Evolutionary conservation across 2,329 filamentous ascomycete genomes (phyloP).

Genomic region (Pseudomassariella vexata): DNA sequence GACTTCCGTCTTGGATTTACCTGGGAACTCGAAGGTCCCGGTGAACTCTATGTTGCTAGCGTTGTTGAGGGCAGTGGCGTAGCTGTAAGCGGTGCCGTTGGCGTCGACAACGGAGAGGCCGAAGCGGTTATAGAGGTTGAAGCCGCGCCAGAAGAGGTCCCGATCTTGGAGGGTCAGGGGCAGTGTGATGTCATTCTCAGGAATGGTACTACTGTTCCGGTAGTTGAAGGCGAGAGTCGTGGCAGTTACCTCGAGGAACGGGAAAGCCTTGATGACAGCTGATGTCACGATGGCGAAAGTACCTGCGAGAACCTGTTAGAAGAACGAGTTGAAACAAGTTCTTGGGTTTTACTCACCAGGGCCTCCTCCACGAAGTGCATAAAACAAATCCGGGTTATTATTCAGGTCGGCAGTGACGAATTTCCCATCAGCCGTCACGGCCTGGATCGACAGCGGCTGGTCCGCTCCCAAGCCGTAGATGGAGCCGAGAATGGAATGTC

Average conservation of each 20-base stretch:
- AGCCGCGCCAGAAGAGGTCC: slow-evolving; percentile 23
- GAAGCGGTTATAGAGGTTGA: slow-evolving; percentile 26
- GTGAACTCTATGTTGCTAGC: slow-evolving; percentile 21
- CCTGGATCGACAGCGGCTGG: slow-evolving; percentile 41
- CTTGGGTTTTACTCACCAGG: slow-evolving; percentile 26
- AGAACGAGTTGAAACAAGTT: slow-evolving; percentile 1
- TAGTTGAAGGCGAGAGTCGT: slow-evolving; percentile 15
- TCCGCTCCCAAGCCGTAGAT: slow-evolving; percentile 45
- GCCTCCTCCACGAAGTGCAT: slow-evolving; percentile 47
- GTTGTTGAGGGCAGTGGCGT: slow-evolving; percentile 21
- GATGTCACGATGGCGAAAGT: slow-evolving; percentile 24
- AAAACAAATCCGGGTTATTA: slow-evolving; percentile 47
- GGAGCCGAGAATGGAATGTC: slow-evolving; percentile 41
- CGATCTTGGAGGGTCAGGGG: too few relatives aligned
- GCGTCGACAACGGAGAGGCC: slow-evolving; percentile 26
- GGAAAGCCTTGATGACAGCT: slow-evolving; percentile 23
- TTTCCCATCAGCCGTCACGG: slow-evolving; percentile 40
- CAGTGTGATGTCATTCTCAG: too few relatives aligned
- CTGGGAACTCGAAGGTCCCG: slow-evolving; percentile 26
- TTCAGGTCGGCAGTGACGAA: slow-evolving; percentile 37
- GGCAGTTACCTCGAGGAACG: slow-evolving; percentile 15
- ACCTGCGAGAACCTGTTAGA: slow-evolving; percentile 9
- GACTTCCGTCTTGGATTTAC: slow-evolving; percentile 13
- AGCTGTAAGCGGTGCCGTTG: slow-evolving; percentile 29
- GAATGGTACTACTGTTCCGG: too few relatives aligned